A percentile compares a stretch with the other conserved stretches of the same genome.
Evolutionary conservation across 208 protist species (phyloP).

Genomic region (Leishmania lainsoni): DNA sequence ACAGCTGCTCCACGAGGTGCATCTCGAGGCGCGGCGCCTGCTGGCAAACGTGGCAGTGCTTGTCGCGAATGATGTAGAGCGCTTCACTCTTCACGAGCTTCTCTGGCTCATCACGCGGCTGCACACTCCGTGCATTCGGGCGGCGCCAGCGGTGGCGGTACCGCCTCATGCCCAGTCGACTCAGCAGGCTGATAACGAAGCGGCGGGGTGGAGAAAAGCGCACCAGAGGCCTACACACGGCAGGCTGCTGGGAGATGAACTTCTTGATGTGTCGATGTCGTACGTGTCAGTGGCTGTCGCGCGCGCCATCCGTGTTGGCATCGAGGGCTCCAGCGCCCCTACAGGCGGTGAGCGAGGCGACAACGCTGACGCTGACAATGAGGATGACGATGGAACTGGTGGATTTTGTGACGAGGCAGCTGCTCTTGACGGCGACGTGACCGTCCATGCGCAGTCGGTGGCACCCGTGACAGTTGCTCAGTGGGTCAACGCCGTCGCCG

Average conservation of each 20-base stretch:
- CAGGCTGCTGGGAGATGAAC: not conserved
- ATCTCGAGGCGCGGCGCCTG: conserved; percentile 26
- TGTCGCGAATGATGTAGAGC: conserved; percentile 30
- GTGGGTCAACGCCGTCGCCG: conserved; percentile 21
- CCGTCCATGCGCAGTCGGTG: not conserved
- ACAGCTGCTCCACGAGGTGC: conserved; percentile 1
- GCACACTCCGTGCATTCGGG: conserved; percentile 20
- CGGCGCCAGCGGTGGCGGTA: not conserved
- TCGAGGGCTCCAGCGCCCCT: not conserved
- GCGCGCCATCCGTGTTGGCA: conserved; percentile 10
- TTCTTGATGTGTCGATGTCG: conserved; percentile 21
- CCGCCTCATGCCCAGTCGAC: not conserved
- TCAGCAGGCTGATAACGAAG: not conserved
- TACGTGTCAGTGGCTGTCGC: conserved; percentile 28
- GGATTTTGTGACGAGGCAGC: not conserved
- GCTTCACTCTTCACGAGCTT: conserved; percentile 14
- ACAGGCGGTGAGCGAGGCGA: not conserved
- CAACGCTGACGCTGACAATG: not conserved
- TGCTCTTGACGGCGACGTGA: not conserved
- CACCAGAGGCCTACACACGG: not conserved
- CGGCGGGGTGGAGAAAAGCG: not conserved
- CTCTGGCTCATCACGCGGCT: conserved; percentile 31
- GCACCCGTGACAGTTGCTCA: conserved; percentile 11
- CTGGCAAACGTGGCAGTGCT: conserved; percentile 28
- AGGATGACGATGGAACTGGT: not conserved